Base-by-base conservation (phyloP, 345 rosid species). In the Barbarea vulgaris region DNA sequence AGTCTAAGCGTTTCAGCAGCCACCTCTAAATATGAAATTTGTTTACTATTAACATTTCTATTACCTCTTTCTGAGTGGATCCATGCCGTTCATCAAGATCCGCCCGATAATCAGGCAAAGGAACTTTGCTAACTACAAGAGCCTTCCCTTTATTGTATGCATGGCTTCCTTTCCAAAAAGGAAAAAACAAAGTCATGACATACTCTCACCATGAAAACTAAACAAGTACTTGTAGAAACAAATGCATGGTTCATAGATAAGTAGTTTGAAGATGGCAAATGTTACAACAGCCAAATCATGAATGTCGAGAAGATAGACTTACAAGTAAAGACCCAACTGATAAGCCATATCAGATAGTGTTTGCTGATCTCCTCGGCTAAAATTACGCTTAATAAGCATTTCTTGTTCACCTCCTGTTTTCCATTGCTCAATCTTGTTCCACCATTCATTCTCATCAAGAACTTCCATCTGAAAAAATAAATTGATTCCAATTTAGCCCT, bases 71-170 rank as follows among this genome's bases (percentile, higher is more conserved):
- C 73, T 87, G 96, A 39, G 91, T 84, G 51, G 97, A 91, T 78
- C 98, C 98, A 81, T 94, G 98, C 3, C 80, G 83, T 74, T 94
- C 97, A 81, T 94, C 98, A 54, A 91, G 96, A 84, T 94, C 98
- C 15, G 91, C 97, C 4, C 97, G 79, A 82, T 94, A 94, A 85
- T 87, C 72, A 11, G 97, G 98, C 79, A 94, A 73, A 11, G 95
- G 97, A 82, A 90, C 89, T 88, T 91, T 94, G 87, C 98, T 94
- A 52, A 88, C 90, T 18, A 88, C 97, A 79, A 91, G 88, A 31
- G 87, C 83, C 86, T 84, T 88, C 75, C 97, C 98, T 82, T 87
- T 89, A 82, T 85, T 80, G 74, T 94, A 94, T 9, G 97, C 97
- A 91, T 88, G 98, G 75, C 98, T 94, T 82, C 74, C 86, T 86